Conservation (phyloP, 2,329 filamentous ascomycete genomes). For the Penicillium hordei region DNA sequence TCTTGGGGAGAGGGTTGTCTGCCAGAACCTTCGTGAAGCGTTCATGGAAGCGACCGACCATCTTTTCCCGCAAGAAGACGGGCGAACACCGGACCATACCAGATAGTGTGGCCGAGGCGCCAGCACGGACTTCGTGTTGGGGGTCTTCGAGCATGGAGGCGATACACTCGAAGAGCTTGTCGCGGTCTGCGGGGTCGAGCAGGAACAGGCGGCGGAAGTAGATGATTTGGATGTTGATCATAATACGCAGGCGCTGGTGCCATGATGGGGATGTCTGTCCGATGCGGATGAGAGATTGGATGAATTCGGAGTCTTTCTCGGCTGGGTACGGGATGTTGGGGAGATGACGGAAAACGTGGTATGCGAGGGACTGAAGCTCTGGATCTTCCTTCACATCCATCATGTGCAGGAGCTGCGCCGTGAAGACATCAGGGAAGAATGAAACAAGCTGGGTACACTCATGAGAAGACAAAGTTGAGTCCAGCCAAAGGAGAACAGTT, state of each 20-base stretch:
- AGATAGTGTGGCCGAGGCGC: constrained; percentile 86
- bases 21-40: constrained; percentile 77
- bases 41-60: constrained; percentile 71
- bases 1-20: constrained; percentile 84
- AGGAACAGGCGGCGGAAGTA: constrained; percentile 97
- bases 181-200: constrained; percentile 70
- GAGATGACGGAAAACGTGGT: constrained; percentile 93
- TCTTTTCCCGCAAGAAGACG: constrained; percentile 70
- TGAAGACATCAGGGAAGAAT: constrained; percentile 88
- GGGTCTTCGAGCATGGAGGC: constrained; percentile 89
- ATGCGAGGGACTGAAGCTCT: constrained; percentile 89
- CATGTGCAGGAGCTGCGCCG: constrained; percentile 95
- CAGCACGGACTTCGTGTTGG: constrained; percentile 90
- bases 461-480: constrained; percentile 83
- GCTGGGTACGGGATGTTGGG: constrained; percentile 91
- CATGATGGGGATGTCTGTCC: constrained; percentile 81
- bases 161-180: constrained; percentile 85
- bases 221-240: constrained; percentile 98
- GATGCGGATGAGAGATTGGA: constrained; percentile 81
- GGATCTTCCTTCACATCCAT: constrained; percentile 99
- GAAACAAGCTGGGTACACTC: constrained; percentile 88
- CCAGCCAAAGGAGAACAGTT: constrained; percentile 92
- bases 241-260: constrained; percentile 91
- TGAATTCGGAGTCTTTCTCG: constrained; percentile 81
- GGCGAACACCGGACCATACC: constrained; percentile 99